Conservation (phyloP, 2,329 filamentous ascomycete genomes). For the Botrytis squamosa region DNA sequence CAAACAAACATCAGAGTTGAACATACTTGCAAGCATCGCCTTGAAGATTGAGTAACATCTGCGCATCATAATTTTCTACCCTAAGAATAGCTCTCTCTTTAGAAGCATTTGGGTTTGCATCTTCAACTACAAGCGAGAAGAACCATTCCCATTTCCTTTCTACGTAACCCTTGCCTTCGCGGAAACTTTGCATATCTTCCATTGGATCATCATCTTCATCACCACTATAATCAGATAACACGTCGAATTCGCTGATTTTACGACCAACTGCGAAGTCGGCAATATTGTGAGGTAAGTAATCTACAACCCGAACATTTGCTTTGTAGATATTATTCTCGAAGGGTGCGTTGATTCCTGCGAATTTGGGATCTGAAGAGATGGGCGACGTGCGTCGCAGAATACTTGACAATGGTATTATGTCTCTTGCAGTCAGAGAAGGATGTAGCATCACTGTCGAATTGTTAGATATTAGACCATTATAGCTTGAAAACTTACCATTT, state of each 20-base stretch:
- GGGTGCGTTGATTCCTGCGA: slow-evolving; percentile 51
- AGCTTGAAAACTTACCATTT: slow-evolving; percentile 39
- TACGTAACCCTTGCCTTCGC: slow-evolving; percentile 28
- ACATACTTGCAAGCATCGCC: slow-evolving; percentile 52
- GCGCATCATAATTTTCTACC: slow-evolving; percentile 60
- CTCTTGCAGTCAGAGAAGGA: neutral
- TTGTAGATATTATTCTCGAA: slow-evolving; percentile 75
- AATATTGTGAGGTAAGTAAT: slow-evolving; percentile 71
- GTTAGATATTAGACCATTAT: neutral
- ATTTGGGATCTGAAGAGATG: slow-evolving; percentile 8
- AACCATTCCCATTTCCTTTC: slow-evolving; percentile 71
- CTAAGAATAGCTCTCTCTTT: slow-evolving; percentile 62
- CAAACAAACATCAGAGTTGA: neutral
- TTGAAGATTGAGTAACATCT: slow-evolving; percentile 53
- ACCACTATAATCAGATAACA: slow-evolving; percentile 47
- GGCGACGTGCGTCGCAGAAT: slow-evolving; percentile 10
- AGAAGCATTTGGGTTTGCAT: slow-evolving; percentile 47
- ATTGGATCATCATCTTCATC: slow-evolving; percentile 35
- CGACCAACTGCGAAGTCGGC: slow-evolving; percentile 65
- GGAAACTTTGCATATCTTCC: slow-evolving; percentile 28
- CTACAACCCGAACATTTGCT: slow-evolving; percentile 71
- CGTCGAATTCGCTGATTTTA: slow-evolving; percentile 48
- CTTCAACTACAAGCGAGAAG: slow-evolving; percentile 77
- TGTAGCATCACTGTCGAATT: slow-evolving; percentile 8
- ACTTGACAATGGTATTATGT: slow-evolving; percentile 1